Evolutionary conservation across 345 rosid genomes (phyloP), one percentile per base, ranked within the genome.

Genomic region (Bruguiera parviflora): DNA sequence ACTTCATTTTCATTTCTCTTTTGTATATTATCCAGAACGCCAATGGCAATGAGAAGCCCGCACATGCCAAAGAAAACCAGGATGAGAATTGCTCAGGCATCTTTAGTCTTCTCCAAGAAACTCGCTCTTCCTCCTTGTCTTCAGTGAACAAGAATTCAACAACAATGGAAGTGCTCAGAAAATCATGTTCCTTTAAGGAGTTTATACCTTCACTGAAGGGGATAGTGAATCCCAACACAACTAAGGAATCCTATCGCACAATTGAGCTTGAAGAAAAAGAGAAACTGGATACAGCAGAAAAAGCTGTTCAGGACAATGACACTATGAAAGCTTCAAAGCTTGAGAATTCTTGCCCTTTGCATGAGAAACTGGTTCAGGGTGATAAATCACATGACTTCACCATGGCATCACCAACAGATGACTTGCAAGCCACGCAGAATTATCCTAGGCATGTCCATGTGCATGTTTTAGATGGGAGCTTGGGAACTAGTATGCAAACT

Each of bases 1-100:
- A 59, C 61, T n/a, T 52, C 20, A 11, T 37, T 74, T 77, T 43
- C 53, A 29, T 56, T 53, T 61, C 27, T 71, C 66, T 64, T 60
- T 53, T 64, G 33, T 56, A 27, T 63, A 43, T 69, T 57, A 74
- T 70, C 67, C 79, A 94, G 95, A 85, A 81, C 75, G 63, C 76
- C 55, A 72, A 60, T 66, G 87, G 79, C 72, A 82, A 80, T 60
- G 78, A 75, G 55, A 82, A 74, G 81, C 63, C 68, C 59, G 69
- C 85, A 73, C 68, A 73, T 78, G 73, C 80, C 31, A 84, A 80
- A 65, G 92, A 84, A 61, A 86, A 73, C 65, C 92, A 78, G 78
- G 85, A 81, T 68, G 94, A 84, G 32, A 85, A 61, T 82, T 81
- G 89, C 85, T 91, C 97, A 24, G 92, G 84, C 77, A 87, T 81